These are phyloP conservation scores for Rhizopogon vesiculosus DNA, from an alignment of 768 basidiomycete genomes.

Conservation along the genomic window DNA sequence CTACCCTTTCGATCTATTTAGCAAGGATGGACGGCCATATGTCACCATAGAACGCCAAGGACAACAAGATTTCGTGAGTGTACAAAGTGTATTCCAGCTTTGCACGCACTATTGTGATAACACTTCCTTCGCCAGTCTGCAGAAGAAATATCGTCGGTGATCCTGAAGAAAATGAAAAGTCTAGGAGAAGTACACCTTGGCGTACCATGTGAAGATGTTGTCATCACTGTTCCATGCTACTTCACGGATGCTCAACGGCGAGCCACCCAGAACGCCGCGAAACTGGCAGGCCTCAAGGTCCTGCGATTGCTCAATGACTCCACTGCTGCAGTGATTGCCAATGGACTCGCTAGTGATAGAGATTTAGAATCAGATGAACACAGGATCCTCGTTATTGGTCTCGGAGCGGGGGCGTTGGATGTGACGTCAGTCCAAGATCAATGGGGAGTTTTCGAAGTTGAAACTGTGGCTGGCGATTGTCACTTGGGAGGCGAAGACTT, in stretches of 20 bases:
- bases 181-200: conserved; percentile 64
- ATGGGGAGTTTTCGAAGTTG: conserved; percentile 46
- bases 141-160: conserved; percentile 67
- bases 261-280: conserved; percentile 66
- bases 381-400: conserved; percentile 51
- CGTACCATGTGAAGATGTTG: conserved; percentile 59
- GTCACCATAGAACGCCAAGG: conserved; percentile 51
- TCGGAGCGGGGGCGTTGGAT: conserved; percentile 50
- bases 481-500: conserved; percentile 56
- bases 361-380: conserved; percentile 34
- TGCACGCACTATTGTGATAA: background rate
- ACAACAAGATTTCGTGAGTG: conserved; percentile 47
- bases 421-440: conserved; percentile 46
- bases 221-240: conserved; percentile 53
- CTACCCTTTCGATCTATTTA: conserved; percentile 44
- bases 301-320: conserved; percentile 68
- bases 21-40: conserved; percentile 44
- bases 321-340: conserved; percentile 67
- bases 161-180: conserved; percentile 66
- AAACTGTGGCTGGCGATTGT: conserved; percentile 47
- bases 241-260: conserved; percentile 68
- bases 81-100: background rate
- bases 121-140: conserved; percentile 35
- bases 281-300: conserved; percentile 60
- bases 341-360: conserved; percentile 61